Conservation (phyloP, 176 grass and related monocot genomes). For the Typha latifolia region DNA sequence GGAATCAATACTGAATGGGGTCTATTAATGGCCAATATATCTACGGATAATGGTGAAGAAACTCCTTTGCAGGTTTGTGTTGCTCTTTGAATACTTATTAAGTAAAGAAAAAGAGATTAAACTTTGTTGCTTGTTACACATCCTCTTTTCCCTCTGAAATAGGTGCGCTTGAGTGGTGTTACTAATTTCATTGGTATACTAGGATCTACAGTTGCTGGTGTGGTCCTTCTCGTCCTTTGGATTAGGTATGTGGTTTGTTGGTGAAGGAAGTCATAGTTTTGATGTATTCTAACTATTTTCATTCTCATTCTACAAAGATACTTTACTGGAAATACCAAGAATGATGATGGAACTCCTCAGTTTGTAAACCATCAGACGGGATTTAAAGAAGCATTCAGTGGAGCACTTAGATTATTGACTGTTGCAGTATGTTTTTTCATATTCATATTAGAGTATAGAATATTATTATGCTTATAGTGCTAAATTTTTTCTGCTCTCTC, state of each 20-base stretch:
- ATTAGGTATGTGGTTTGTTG: slow-evolving; percentile 55
- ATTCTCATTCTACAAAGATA: slow-evolving; percentile 39
- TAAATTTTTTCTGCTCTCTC: slow-evolving; percentile 32
- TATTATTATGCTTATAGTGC: slow-evolving; percentile 12
- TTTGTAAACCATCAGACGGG: slow-evolving; percentile 64
- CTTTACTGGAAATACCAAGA: slow-evolving; percentile 76
- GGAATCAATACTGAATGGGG: slow-evolving; percentile 97
- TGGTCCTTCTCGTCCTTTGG: slow-evolving; percentile 66
- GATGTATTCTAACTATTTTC: background rate
- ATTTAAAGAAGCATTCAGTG: slow-evolving; percentile 64
- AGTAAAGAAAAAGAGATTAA: background rate
- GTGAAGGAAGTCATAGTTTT: slow-evolving; percentile 6
- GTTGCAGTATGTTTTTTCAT: slow-evolving; percentile 62
- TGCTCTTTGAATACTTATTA: background rate
- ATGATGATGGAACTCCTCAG: slow-evolving; percentile 73
- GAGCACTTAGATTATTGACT: slow-evolving; percentile 88
- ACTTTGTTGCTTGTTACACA: background rate
- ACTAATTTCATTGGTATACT: slow-evolving; percentile 92
- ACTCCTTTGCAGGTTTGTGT: slow-evolving; percentile 88
- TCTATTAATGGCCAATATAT: slow-evolving; percentile 95
- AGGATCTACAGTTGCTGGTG: slow-evolving; percentile 79
- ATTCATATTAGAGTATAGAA: slow-evolving; percentile 13
- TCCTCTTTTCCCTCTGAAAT: slow-evolving; percentile 17
- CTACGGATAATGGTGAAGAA: slow-evolving; percentile 97
- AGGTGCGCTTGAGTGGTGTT: slow-evolving; percentile 97